Evolutionary conservation across 345 rosid genomes (phyloP).

Genomic region (Bruguiera gymnorhiza): DNA sequence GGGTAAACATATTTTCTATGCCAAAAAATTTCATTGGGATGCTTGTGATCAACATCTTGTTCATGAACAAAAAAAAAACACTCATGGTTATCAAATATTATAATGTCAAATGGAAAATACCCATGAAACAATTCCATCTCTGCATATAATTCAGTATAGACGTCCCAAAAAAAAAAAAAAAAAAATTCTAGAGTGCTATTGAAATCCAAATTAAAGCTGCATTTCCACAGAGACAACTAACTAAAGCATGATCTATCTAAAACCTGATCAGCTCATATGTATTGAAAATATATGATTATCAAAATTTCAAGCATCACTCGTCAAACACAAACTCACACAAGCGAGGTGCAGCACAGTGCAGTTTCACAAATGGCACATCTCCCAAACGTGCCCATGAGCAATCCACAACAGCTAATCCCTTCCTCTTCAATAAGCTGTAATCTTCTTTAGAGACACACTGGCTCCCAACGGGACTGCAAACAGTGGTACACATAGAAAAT

Average conservation of each 20-base stretch:
- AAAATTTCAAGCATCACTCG: background rate
- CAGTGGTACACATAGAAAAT: conserved; percentile 7
- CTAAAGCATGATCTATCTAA: too few relatives aligned
- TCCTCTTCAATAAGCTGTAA: conserved; percentile 60
- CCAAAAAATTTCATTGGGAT: too few relatives aligned
- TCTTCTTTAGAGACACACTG: conserved; percentile 91
- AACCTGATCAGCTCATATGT: too few relatives aligned
- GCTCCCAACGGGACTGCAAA: conserved; percentile 83
- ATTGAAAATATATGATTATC: background rate
- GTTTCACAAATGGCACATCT: conserved; percentile 91
- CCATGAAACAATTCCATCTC: background rate
- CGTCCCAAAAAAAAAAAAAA: too few relatives aligned
- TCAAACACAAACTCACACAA: conserved; percentile 44
- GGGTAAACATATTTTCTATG: too few relatives aligned
- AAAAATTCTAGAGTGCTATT: too few relatives aligned
- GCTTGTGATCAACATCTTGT: too few relatives aligned
- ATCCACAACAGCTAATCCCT: conserved; percentile 95
- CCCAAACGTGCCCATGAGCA: conserved; percentile 95
- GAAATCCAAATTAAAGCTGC: too few relatives aligned
- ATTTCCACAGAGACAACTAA: too few relatives aligned
- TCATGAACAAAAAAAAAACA: too few relatives aligned
- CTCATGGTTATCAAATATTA: background rate
- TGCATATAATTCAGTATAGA: too few relatives aligned
- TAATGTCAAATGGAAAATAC: background rate
- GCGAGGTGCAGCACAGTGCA: conserved; percentile 90